These are phyloP conservation scores for Claviceps cyperi DNA, from an alignment of 2,329 filamentous ascomycete genomes.

Conservation along the genomic window DNA sequence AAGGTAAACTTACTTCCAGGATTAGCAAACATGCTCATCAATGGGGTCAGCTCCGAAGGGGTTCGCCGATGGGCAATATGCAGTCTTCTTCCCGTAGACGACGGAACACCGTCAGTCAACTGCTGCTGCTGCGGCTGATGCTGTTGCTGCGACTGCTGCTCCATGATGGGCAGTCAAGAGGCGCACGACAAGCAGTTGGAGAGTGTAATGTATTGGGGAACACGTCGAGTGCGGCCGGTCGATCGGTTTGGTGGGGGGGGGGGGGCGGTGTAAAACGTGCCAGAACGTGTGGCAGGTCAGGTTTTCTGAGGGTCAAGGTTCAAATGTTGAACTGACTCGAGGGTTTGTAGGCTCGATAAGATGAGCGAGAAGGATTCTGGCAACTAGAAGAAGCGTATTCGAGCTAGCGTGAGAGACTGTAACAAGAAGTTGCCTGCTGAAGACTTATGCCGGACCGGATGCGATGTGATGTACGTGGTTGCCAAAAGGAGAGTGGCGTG, in stretches of 20 bases:
- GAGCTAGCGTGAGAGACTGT: constrained; percentile 9
- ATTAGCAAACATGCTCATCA: constrained; percentile 81
- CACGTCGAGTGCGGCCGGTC: constrained; percentile 26
- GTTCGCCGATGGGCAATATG: constrained; percentile 96
- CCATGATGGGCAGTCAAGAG: constrained; percentile 42
- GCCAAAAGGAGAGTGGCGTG: constrained; percentile 24
- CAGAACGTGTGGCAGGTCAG: background rate
- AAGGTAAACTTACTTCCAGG: constrained; percentile 42
- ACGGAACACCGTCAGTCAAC: constrained; percentile 44
- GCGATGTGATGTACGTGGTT: constrained; percentile 14
- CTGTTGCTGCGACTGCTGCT: constrained; percentile 38
- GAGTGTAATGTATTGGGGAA: constrained; percentile 8
- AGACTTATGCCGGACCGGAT: constrained; percentile 3
- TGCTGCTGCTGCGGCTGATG: constrained; percentile 34
- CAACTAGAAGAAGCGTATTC: background rate
- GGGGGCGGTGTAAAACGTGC: background rate
- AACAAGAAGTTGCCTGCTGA: constrained; percentile 7
- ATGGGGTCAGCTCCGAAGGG: constrained; percentile 88
- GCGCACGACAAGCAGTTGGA: constrained; percentile 18
- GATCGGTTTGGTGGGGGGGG: background rate
- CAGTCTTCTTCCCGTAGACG: constrained; percentile 74
- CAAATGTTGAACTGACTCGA: too few species aligned
- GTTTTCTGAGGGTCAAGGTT: too few species aligned
- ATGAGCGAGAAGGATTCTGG: background rate
- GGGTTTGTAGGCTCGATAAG: background rate